A percentile compares a stretch with the other conserved stretches of the same genome.
Conservation (phyloP, 768 basidiomycete genomes). For the Fomitopsis serialis region DNA sequence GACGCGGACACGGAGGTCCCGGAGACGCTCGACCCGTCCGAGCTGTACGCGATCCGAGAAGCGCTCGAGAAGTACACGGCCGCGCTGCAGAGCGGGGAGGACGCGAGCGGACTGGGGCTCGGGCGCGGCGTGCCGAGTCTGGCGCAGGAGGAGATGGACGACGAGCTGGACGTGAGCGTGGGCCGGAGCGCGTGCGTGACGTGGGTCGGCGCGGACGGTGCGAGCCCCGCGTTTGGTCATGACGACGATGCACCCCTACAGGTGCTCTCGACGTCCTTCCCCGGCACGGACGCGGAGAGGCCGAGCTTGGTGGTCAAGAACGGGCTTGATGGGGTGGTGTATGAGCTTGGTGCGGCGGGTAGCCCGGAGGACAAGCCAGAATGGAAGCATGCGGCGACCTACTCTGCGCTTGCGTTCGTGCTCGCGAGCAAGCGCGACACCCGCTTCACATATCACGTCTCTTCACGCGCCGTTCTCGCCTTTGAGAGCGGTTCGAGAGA, state of each 20-base stretch:
- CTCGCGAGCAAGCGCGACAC: slow-evolving; percentile 89
- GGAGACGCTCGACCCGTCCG: slow-evolving; percentile 85
- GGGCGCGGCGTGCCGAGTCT: slow-evolving; percentile 74
- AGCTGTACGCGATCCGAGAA: slow-evolving; percentile 74
- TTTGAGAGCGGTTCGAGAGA: slow-evolving; percentile 74
- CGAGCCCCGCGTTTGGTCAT: slow-evolving; percentile 35
- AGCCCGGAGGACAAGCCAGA: slow-evolving; percentile 16
- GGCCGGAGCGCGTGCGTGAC: slow-evolving; percentile 63
- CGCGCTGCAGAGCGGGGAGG: slow-evolving; percentile 51
- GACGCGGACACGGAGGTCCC: slow-evolving; percentile 60
- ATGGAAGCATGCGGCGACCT: slow-evolving; percentile 82
- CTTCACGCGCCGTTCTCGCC: slow-evolving; percentile 56
- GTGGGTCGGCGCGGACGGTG: slow-evolving; percentile 56
- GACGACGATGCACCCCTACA: slow-evolving; percentile 34
- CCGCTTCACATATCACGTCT: slow-evolving; percentile 76
- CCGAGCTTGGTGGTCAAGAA: slow-evolving; percentile 61
- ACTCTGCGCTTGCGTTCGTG: slow-evolving; percentile 88
- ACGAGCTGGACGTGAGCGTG: slow-evolving; percentile 75
- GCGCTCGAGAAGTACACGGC: slow-evolving; percentile 83
- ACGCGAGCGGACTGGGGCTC: slow-evolving; percentile 56
- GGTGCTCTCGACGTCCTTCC: slow-evolving; percentile 69
- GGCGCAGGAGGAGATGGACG: slow-evolving; percentile 85
- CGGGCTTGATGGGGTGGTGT: slow-evolving; percentile 68
- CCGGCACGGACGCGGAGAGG: slow-evolving; percentile 32
- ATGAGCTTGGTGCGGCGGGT: slow-evolving; percentile 35